Base-by-base conservation (phyloP, 371 early-diverging fungal species). In the Rhizopus sp. region DNA sequence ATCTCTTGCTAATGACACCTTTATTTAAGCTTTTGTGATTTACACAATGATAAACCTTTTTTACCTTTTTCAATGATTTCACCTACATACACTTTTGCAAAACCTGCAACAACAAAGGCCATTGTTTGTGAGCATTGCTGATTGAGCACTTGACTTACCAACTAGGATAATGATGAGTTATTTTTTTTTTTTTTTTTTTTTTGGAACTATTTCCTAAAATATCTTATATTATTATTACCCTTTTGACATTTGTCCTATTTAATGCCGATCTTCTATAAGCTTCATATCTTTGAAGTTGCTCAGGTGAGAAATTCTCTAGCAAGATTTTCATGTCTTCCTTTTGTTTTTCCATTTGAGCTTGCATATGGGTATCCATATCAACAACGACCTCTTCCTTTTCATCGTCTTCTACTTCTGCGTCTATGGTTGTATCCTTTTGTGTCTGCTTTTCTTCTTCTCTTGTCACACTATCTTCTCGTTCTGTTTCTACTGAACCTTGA, bases 31-130 rank as follows among this genome's bases (percentile, higher is more conserved):
- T 4, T 41, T 16, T 53, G 16, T 8, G 31, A 32, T 23, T 3
- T 16, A n/a, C n/a, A 31, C 39, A 9, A 38, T 4, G 8, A 5
- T 12, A 23, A 7, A 12, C 17, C 2, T 23, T 35, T 30, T 17
- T 71, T 77, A 84, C 92, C 95, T 70, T 85, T 81, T 68, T 95
- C 95, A 5, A 95, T 87, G 59, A 98, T 89, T 64, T 98, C 97
- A 17, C 97, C 97, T 2, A 97, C 91, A 82, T 94, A 99, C 10
- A 99, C 91, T 69, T 99, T 99, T 38, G 93, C 84, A 58, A 94
- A 90, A 33, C 97, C 99, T 30, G 93, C 92, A 0, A 98, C 88
- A 0, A 95, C 94, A 76, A 96, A 94, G 0, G 90, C 86, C 73
- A 96, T 82, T 5, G 93, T 95, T 32, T 87, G 85, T 9, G 93